phyloP scores from a whole-genome alignment of 352 stramenopile genomes.

The Globisporangium paroecandrum region DNA sequence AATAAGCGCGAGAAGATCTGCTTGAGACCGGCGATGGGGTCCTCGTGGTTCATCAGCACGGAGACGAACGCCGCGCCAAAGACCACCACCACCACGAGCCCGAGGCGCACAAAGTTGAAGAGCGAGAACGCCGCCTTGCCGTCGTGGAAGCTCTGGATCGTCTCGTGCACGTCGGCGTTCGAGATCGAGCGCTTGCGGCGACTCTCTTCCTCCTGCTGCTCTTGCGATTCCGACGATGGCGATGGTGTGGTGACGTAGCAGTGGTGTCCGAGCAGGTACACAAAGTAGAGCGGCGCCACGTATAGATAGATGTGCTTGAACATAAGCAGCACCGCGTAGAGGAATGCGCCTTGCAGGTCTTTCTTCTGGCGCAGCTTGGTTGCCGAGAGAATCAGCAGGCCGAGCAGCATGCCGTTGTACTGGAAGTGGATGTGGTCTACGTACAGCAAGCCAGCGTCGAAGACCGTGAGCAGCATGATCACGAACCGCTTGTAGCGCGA shows the following conservation, averaged over 20 bases:
- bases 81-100: conserved; percentile 73
- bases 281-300: conserved; percentile 94
- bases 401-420: conserved; percentile 98
- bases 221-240: conserved; percentile 16
- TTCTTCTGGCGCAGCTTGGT: conserved; percentile 74
- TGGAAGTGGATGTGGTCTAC: conserved; percentile 99
- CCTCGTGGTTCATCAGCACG: conserved; percentile 48
- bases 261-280: conserved; percentile 93
- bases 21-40: conserved; percentile 46
- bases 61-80: conserved; percentile 84
- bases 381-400: conserved; percentile 91
- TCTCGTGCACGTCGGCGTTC: conserved; percentile 63
- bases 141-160: conserved; percentile 60
- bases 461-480: conserved; percentile 85
- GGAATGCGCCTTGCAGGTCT: conserved; percentile 82
- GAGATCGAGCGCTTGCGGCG: conserved; percentile 64
- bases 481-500: conserved; percentile 55
- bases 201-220: conserved; percentile 7
- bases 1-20: conserved; percentile 95
- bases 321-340: conserved; percentile 93
- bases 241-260: conserved; percentile 55
- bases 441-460: conserved; percentile 93
- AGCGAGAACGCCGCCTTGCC: conserved; percentile 56
- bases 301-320: conserved; percentile 98
- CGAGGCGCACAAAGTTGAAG: conserved; percentile 79